These are phyloP conservation scores for Phycomyces blakesleeanus DNA, from an alignment of 192 early-diverging fungal genomes.

Conservation along the genomic window DNA sequence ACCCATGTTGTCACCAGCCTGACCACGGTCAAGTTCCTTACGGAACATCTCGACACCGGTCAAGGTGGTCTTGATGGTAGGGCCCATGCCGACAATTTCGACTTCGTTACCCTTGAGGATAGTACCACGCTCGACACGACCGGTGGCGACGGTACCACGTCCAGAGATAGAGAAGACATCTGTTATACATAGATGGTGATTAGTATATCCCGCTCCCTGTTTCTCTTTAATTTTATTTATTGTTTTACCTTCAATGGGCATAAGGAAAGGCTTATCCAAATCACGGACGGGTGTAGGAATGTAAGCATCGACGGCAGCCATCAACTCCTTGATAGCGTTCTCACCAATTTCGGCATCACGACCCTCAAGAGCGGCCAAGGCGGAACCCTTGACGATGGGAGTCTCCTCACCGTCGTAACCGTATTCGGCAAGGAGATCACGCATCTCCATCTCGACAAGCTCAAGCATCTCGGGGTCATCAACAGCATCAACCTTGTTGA, in stretches of 20 bases:
- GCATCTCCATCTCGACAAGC: conserved; percentile 99
- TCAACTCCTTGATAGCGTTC: conserved; percentile 84
- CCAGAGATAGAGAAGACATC: conserved; percentile 98
- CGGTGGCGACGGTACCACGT: conserved; percentile 94
- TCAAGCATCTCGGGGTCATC: conserved; percentile 98
- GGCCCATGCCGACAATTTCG: conserved; percentile 93
- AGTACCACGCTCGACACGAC: conserved; percentile 91
- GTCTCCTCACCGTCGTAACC: conserved; percentile 89
- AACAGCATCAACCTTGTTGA: conserved; percentile 98
- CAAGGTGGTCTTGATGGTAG: conserved; percentile 85
- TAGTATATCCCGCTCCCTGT: too few species aligned
- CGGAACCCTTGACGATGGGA: conserved; percentile 91
- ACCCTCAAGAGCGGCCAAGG: conserved; percentile 92
- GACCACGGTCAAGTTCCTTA: conserved; percentile 95
- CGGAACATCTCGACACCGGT: conserved; percentile 99
- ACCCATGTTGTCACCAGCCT: conserved; percentile 99
- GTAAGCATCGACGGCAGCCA: conserved; percentile 86
- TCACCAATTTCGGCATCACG: conserved; percentile 88
- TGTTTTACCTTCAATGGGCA: conserved; percentile 84
- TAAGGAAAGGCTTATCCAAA: conserved; percentile 98
- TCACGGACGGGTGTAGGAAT: conserved; percentile 92
- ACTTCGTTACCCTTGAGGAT: conserved; percentile 93
- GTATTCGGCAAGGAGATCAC: conserved; percentile 88
- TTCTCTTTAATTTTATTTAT: too few species aligned
- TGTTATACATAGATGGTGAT: too few species aligned